Evolutionary conservation across 1,139 yeast species (phyloP).

Genomic region (Pichia inconspicua): DNA sequence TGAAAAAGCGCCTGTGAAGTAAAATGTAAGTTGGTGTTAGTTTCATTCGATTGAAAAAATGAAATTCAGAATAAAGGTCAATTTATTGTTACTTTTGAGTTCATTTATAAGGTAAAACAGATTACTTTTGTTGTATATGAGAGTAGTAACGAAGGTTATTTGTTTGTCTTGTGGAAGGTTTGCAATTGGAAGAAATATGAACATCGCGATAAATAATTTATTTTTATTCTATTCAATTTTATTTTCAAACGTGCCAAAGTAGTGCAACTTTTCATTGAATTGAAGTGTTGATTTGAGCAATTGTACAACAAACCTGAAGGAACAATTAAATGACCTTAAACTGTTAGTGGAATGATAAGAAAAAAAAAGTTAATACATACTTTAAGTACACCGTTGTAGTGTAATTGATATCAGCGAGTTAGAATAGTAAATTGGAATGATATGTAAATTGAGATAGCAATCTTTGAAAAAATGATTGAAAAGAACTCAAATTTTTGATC

Average conservation of each 20-base stretch:
- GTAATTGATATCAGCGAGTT: neutral
- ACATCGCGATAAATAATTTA: too few relatives aligned
- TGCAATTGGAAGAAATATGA: too few relatives aligned
- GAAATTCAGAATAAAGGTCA: neutral
- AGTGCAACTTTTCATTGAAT: too few relatives aligned
- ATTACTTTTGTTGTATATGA: too few relatives aligned
- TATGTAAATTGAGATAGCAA: neutral
- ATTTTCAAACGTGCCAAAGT: too few relatives aligned
- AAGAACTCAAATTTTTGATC: neutral
- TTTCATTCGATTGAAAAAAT: slow-evolving; percentile 2
- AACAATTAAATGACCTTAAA: neutral
- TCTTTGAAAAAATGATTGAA: neutral
- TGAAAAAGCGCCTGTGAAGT: slow-evolving; percentile 3
- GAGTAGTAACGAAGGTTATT: too few relatives aligned
- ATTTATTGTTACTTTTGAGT: neutral
- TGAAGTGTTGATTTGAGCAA: too few relatives aligned
- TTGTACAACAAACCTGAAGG: too few relatives aligned
- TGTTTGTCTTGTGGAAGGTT: neutral
- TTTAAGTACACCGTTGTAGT: slow-evolving; percentile 10
- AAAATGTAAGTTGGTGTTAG: slow-evolving; percentile 3
- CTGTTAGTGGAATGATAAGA: neutral
- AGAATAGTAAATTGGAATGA: neutral
- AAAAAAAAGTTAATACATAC: slow-evolving; percentile 6
- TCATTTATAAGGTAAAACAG: neutral
- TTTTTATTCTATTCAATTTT: too few relatives aligned